Evolutionary conservation across 768 basidiomycete genomes (phyloP).

Genomic region (Russula griseocarnosa): DNA sequence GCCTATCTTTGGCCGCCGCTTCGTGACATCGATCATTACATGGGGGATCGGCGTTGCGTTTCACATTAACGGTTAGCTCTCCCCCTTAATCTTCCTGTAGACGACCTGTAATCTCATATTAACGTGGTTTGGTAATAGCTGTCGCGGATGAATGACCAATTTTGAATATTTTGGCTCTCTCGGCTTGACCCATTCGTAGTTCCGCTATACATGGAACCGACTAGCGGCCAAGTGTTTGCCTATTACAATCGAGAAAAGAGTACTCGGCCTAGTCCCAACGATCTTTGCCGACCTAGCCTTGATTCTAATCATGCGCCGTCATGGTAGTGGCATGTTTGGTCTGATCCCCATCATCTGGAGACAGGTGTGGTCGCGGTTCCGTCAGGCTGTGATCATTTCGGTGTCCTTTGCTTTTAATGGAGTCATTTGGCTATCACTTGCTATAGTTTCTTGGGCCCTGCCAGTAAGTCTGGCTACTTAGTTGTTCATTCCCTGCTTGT

Average conservation of each 20-base stretch:
- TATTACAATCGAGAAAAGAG: neutral
- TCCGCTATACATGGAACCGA: neutral
- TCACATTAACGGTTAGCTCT: slow-evolving; percentile 1
- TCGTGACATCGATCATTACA: neutral
- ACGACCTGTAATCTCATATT: too few species aligned
- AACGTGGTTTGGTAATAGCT: too few species aligned
- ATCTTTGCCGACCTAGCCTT: neutral
- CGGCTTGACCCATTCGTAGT: neutral
- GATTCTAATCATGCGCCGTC: neutral
- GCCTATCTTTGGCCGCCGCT: neutral
- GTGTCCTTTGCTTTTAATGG: neutral
- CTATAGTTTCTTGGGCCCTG: too few species aligned
- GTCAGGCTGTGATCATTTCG: too few species aligned
- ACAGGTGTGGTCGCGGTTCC: neutral
- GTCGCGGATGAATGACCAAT: too few species aligned
- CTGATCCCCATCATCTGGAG: neutral
- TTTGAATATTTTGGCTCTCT: neutral
- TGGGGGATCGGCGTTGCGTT: slow-evolving; percentile 4
- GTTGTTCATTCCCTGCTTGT: too few species aligned
- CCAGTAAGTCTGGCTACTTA: too few species aligned
- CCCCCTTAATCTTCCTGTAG: neutral
- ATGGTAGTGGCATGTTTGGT: neutral
- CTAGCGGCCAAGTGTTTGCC: neutral
- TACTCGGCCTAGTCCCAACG: neutral
- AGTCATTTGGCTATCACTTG: slow-evolving; percentile 4